Evolutionary conservation across 768 basidiomycete species (phyloP).

Genomic region (Mrakia blollopis): DNA sequence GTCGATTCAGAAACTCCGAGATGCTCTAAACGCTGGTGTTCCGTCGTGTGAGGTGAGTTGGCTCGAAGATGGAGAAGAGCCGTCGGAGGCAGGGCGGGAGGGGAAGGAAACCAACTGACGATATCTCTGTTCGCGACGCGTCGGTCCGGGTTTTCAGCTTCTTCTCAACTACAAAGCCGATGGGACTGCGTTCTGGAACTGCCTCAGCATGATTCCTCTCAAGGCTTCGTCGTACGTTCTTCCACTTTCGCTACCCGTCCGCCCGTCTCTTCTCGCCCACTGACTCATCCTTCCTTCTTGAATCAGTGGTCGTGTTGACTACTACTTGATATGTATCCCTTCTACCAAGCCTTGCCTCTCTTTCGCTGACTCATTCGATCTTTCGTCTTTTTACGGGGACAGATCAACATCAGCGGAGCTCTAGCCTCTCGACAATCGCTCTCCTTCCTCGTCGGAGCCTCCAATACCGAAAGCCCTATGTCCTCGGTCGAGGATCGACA

Average conservation of each 20-base stretch:
- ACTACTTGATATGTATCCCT: neutral
- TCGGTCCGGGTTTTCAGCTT: neutral
- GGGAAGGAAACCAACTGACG: neutral
- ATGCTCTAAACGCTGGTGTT: neutral
- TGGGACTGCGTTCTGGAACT: constrained; percentile 12
- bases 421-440: constrained; percentile 6
- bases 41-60: constrained; percentile 8
- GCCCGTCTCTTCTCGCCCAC: neutral
- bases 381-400: neutral
- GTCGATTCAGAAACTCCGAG: constrained; percentile 16
- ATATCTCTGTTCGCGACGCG: neutral
- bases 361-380: neutral
- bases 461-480: neutral
- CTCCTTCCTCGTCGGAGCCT: constrained; percentile 17
- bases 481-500: constrained; percentile 2
- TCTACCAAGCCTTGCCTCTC: neutral
- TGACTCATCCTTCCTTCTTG: neutral
- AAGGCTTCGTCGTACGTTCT: constrained; percentile 3
- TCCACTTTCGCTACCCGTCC: neutral
- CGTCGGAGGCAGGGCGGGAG: neutral
- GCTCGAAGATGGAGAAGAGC: neutral
- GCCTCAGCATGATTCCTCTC: constrained; percentile 17
- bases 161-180: constrained; percentile 12
- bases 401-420: constrained; percentile 8
- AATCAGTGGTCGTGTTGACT: neutral